Conservation (phyloP, 2,329 filamentous ascomycete species). For the Aspergillus luchuensis region DNA sequence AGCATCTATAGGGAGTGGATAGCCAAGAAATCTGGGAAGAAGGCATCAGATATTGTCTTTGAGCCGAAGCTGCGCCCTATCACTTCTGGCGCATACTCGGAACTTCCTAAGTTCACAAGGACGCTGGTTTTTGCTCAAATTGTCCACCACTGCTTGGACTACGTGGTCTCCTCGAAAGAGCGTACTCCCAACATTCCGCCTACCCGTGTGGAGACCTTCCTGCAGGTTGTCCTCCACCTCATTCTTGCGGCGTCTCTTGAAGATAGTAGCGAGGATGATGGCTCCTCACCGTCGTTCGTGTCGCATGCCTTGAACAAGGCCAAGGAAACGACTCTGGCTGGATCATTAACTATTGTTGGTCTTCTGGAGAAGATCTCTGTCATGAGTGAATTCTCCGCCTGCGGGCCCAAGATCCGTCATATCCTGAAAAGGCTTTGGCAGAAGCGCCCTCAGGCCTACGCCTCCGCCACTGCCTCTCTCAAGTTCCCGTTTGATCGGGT, state of each 20-base stretch:
- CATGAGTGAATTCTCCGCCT: slow-evolving; percentile 76
- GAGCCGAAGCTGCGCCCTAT: slow-evolving; percentile 83
- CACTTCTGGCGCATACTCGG: slow-evolving; percentile 72
- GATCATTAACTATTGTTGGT: slow-evolving; percentile 53
- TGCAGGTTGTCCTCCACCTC: slow-evolving; percentile 88
- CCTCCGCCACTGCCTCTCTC: slow-evolving; percentile 62
- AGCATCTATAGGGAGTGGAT: slow-evolving; percentile 83
- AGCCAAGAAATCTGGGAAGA: slow-evolving; percentile 82
- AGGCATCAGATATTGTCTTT: slow-evolving; percentile 80
- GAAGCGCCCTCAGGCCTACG: slow-evolving; percentile 74
- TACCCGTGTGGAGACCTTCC: slow-evolving; percentile 84
- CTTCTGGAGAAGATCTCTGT: slow-evolving; percentile 56
- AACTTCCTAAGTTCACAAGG: slow-evolving; percentile 76
- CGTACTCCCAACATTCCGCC: slow-evolving; percentile 73
- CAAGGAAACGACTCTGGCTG: slow-evolving; percentile 48
- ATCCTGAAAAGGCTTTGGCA: slow-evolving; percentile 84
- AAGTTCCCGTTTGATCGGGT: slow-evolving; percentile 73
- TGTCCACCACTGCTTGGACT: slow-evolving; percentile 83
- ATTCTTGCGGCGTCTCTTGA: slow-evolving; percentile 83
- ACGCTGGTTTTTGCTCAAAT: slow-evolving; percentile 87
- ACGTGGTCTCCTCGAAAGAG: slow-evolving; percentile 69
- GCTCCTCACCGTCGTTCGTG: slow-evolving; percentile 67
- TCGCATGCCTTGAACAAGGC: slow-evolving; percentile 67
- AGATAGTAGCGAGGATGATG: slow-evolving; percentile 65
- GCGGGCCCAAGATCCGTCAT: slow-evolving; percentile 79